phyloP scores from a whole-genome alignment of 1,284 basidiomycete genomes.

The Boletellus sp. region DNA sequence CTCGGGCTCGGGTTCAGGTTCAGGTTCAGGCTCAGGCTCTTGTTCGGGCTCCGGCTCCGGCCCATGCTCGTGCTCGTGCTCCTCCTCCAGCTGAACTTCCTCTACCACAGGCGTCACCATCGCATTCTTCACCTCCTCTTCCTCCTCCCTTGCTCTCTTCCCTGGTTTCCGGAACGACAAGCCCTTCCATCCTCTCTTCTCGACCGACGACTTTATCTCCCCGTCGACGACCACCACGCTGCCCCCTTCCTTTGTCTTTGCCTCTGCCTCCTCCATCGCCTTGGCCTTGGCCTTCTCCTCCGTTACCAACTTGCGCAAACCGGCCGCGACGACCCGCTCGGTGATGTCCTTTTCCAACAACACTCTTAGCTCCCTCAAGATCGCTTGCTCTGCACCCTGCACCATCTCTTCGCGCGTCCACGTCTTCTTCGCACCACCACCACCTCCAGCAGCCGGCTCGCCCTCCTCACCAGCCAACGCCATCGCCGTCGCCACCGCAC shows the following conservation, averaged over 20 bases:
- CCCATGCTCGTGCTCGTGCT: conserved; percentile 32
- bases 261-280: conserved; percentile 36
- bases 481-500: conserved; percentile 26
- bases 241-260: conserved; percentile 36
- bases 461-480: conserved; percentile 38
- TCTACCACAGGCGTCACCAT: conserved; percentile 24
- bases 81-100: conserved; percentile 39
- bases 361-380: conserved; percentile 59
- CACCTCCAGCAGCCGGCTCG: conserved; percentile 31
- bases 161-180: conserved; percentile 67
- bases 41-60: conserved; percentile 38
- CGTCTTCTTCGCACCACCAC: conserved; percentile 35
- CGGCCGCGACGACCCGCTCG: conserved; percentile 58
- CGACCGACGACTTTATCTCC: conserved; percentile 29
- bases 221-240: conserved; percentile 13
- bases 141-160: conserved; percentile 41
- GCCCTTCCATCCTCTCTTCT: conserved; percentile 53
- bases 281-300: conserved; percentile 44
- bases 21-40: conserved; percentile 30
- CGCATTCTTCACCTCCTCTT: conserved; percentile 20
- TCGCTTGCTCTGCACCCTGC: conserved; percentile 55
- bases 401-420: conserved; percentile 62
- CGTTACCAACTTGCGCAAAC: conserved; percentile 52
- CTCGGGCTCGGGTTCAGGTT: conserved; percentile 27
- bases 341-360: conserved; percentile 69